Evolutionary conservation across 306 rosid genomes (phyloP), one percentile per base, ranked within the genome.

Genomic region (Vicia villosa): DNA sequence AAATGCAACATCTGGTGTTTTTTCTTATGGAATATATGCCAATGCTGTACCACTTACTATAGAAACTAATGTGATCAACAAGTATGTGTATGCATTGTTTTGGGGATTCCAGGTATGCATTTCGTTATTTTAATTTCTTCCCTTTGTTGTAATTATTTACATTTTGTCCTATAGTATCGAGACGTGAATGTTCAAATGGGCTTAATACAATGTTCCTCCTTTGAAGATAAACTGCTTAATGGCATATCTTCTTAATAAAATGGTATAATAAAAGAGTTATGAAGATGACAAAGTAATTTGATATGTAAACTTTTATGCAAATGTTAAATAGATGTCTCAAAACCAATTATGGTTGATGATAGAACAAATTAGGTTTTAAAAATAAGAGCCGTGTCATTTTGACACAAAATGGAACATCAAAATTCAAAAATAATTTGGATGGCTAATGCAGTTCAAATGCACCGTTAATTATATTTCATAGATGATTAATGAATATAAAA

Each of bases 41-140:
- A 0, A 38, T 2, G 82, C 78, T 14, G 50, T 78, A 47, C 14
- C 38, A 66, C 74, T 78, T 47, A 78, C 82, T 19, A 49, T 3
- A 19, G 74, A 66, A 66, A 78, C 78, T 34, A 38, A 5, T 1
- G 41, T 49, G 61, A 20, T 77, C 38, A 55, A 70, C 4, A 77
- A 77, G 63, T 77, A 77, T 63, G 73, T 70, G 57, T 77, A 6
- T 70, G 60, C 81, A 4, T 61, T 77, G 6, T 77, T 77, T 52
- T 77, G 81, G 81, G 81, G 81, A 38, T 55, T 77, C 38, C 77
- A 70, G 76, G 81, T 70, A 64, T 54, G 36, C 43, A 55, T 36
- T 63, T 47, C 49, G 3, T 41, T 50, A 47, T 38, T 37, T 61
- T 19, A 47, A 5, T 47, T 47, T 46, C 11, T 46, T 5, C 52